Evolutionary conservation across 1,284 basidiomycete species (phyloP).

Genomic region (Mycosarcoma mackinlayi): DNA sequence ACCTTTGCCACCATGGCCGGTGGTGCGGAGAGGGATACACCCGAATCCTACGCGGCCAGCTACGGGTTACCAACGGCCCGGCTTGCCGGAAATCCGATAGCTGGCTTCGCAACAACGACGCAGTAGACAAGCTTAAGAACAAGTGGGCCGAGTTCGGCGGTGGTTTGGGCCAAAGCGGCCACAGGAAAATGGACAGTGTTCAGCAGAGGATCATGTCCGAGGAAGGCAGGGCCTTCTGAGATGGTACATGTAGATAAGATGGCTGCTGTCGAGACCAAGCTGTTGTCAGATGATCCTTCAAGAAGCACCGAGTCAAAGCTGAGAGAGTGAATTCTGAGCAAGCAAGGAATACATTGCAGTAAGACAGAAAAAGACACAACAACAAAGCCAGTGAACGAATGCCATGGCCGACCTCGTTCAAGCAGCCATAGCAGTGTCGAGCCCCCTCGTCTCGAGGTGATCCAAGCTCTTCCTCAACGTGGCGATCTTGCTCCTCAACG

Average conservation of each 20-base stretch:
- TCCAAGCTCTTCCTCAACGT: slow-evolving; percentile 59
- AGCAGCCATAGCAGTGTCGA: slow-evolving; percentile 30
- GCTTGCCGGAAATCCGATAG: slow-evolving; percentile 10
- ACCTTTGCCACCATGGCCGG: slow-evolving; percentile 24
- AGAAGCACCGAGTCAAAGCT: no score
- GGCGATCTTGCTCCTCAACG: slow-evolving; percentile 84
- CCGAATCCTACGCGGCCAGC: slow-evolving; percentile 36
- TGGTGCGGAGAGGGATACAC: slow-evolving; percentile 20
- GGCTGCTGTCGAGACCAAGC: no score
- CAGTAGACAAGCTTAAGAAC: slow-evolving; percentile 38
- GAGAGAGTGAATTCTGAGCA: no score
- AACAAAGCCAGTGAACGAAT: no score
- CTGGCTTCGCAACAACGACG: slow-evolving; percentile 21
- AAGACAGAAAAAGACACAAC: no score
- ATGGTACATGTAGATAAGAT: no score
- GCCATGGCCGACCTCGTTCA: no score
- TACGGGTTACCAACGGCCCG: slow-evolving; percentile 29
- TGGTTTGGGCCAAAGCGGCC: slow-evolving; percentile 15
- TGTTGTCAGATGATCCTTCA: no score
- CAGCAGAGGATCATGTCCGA: slow-evolving; percentile 51
- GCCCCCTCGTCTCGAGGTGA: slow-evolving; percentile 43
- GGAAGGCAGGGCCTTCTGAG: slow-evolving; percentile 48
- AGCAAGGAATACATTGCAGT: no score
- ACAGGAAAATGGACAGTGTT: slow-evolving; percentile 46
- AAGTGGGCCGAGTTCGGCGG: slow-evolving; percentile 42